These are phyloP conservation scores for Lippia alba DNA, from an alignment of 305 asterid species.

Conservation along the genomic window DNA sequence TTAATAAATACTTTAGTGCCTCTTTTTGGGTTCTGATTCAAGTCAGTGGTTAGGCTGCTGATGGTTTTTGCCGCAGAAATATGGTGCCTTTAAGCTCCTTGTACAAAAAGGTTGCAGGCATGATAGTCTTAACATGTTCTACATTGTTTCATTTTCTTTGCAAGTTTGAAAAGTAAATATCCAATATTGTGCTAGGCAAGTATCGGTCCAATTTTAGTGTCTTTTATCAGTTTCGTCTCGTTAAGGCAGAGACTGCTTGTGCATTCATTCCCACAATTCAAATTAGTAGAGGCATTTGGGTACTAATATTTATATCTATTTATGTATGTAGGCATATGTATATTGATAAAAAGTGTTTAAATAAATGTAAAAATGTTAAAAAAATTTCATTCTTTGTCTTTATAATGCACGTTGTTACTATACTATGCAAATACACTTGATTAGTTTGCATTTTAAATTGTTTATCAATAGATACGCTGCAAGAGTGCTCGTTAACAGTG, in stretches of 20 bases:
- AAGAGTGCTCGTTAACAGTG: constrained; percentile 81
- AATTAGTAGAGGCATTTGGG: constrained; percentile 96
- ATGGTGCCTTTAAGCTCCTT: constrained; percentile 75
- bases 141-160: neutral
- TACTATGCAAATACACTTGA: constrained; percentile 64
- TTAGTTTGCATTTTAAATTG: constrained; percentile 7
- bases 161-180: too few species aligned
- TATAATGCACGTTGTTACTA: constrained; percentile 39
- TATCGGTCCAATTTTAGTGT: neutral
- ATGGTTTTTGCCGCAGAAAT: constrained; percentile 91
- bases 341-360: neutral
- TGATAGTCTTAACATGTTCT: constrained; percentile 23
- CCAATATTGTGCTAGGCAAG: too few species aligned
- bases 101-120: constrained; percentile 85
- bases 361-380: constrained; percentile 10
- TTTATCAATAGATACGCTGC: constrained; percentile 87
- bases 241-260: constrained; percentile 91
- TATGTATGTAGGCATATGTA: too few species aligned
- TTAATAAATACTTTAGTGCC: too few species aligned
- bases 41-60: constrained; percentile 78
- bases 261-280: constrained; percentile 90
- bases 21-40: constrained; percentile 26
- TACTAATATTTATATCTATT: constrained; percentile 28
- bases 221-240: constrained; percentile 41
- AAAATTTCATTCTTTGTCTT: constrained; percentile 26